Evolutionary conservation across 2,329 filamentous ascomycete genomes (phyloP), one percentile per base, ranked within the genome.

Genomic region (Arthroderma uncinatum): DNA sequence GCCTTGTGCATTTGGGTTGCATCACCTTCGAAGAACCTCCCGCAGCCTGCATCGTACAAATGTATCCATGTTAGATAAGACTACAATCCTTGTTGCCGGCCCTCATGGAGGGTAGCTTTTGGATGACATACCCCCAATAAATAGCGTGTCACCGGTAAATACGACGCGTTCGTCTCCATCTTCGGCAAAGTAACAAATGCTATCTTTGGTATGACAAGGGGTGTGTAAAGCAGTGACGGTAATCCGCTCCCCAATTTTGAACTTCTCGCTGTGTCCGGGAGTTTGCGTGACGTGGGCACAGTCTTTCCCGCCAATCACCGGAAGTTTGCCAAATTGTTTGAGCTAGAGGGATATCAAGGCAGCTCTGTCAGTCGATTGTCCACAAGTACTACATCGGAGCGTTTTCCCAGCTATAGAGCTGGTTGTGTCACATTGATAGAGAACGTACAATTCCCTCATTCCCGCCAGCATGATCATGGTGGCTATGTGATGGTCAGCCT

Each of bases 201-300:
- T 96, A 75, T 98, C 93, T 75, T 96, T 91, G 1, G 93, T 98
- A 71, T 98, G 93, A 72, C 93, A 98, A 1, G 93, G 93, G 10
- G 93, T 98, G 73, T 97, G 87, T n/a, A 97, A 77, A 23, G 88
- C 87, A 68, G 82, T 92, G 58, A 96, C 86, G 12, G 81, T 79
- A 70, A 98, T 93, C 63, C 80, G 79, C 40, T 82, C 77, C 57
- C 93, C 93, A 61, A 98, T 82, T 61, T 82, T 85, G 77, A 96
- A 95, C 2, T 78, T 82, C 62, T 89, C 82, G 39, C 84, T 83
- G 69, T 97, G 82, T 2, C 75, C 73, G 0, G 92, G 92, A 0
- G 86, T 94, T 64, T 78, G 78, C 23, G 85, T 90, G 50, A 96
- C 92, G 23, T 81, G 81, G 61, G 86, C 79, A 71, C 92, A 96